Conservation (phyloP, 805 yeast species). For the Saturnispora galanensis region DNA sequence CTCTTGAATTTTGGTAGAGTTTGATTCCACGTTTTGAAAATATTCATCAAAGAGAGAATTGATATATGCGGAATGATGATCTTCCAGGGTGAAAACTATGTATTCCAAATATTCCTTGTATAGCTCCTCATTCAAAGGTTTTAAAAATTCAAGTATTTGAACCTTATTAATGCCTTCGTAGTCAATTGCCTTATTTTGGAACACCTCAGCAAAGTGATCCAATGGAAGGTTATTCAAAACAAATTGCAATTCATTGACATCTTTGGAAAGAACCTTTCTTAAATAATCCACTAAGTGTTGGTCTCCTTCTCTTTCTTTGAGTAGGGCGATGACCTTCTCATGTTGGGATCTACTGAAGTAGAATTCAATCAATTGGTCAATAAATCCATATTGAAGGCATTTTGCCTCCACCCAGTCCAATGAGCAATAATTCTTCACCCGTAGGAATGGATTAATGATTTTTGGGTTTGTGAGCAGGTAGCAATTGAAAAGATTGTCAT, state of each 20-base stretch:
- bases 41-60: constrained; percentile 38
- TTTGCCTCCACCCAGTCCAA: constrained; percentile 47
- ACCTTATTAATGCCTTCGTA: constrained; percentile 17
- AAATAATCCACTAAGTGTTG: constrained; percentile 30
- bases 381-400: constrained; percentile 38
- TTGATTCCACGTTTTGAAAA: constrained; percentile 21
- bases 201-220: too few relatives aligned
- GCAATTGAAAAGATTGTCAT: constrained; percentile 68
- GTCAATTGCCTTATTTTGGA: too few relatives aligned
- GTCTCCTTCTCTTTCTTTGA: constrained; percentile 29
- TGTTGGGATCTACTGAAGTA: constrained; percentile 57
- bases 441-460: constrained; percentile 71
- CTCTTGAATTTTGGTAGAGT: constrained; percentile 26
- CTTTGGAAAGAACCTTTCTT: constrained; percentile 27
- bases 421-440: constrained; percentile 70
- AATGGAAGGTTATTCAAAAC: too few relatives aligned
- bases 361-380: constrained; percentile 68
- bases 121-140: constrained; percentile 15
- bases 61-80: constrained; percentile 30
- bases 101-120: constrained; percentile 44
- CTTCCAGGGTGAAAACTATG: constrained; percentile 33
- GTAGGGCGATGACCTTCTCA: constrained; percentile 53
- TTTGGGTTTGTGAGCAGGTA: constrained; percentile 61
- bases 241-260: too few relatives aligned
- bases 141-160: constrained; percentile 45